These are phyloP conservation scores for Cryphonectria japonica DNA, from an alignment of 2,329 filamentous ascomycete genomes.

Conservation along the genomic window DNA sequence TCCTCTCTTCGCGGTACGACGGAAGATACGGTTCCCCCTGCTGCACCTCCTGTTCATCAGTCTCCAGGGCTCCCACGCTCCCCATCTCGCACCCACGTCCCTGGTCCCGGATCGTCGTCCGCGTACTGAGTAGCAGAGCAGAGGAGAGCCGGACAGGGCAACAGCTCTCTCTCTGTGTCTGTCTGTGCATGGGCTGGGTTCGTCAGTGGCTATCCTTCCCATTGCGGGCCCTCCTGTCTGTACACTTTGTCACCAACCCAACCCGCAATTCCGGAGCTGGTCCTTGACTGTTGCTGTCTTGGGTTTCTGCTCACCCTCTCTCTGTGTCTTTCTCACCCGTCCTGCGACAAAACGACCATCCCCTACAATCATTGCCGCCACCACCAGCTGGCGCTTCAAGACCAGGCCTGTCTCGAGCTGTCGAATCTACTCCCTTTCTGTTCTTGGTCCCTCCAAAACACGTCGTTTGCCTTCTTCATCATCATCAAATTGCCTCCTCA, in stretches of 20 bases:
- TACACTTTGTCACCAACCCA: constrained; percentile 1
- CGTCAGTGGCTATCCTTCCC: constrained; percentile 11
- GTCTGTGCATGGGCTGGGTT: not conserved
- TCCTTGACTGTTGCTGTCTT: constrained; percentile 17
- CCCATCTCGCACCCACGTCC: constrained; percentile 9
- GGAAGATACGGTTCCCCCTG: constrained; percentile 3
- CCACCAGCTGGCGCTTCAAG: not conserved
- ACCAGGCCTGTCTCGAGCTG: not conserved
- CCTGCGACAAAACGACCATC: constrained; percentile 16
- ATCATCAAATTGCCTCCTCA: not conserved
- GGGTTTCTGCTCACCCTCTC: constrained; percentile 23
- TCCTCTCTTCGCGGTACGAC: constrained; percentile 12
- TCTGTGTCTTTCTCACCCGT: constrained; percentile 24
- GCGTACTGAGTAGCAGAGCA: constrained; percentile 11
- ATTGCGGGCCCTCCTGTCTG: constrained; percentile 14
- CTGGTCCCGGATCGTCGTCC: constrained; percentile 17
- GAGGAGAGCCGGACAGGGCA: constrained; percentile 17
- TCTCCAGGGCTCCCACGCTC: constrained; percentile 15
- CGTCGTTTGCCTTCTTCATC: constrained; percentile 1
- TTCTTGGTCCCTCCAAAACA: not conserved
- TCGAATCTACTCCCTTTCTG: not conserved
- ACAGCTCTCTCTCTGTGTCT: not conserved
- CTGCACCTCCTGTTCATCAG: constrained; percentile 13
- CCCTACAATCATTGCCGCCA: not conserved
- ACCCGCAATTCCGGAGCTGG: constrained; percentile 15